Conservation (phyloP, 2,329 filamentous ascomycete genomes). For the Diaporthe aspalathi region DNA sequence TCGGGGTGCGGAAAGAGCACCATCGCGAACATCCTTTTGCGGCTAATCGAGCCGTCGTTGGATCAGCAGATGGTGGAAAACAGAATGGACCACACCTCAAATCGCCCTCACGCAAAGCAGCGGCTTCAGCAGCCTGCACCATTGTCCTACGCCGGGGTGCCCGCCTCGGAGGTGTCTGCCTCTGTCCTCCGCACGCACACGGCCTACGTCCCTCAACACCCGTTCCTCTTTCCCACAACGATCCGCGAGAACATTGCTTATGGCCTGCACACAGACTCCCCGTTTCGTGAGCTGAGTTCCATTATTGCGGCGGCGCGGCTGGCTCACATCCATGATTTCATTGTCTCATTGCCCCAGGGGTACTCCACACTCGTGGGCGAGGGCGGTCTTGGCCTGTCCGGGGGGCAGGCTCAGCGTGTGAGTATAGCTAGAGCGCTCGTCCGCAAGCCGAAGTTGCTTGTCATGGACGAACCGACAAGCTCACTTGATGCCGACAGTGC, state of each 20-base stretch:
- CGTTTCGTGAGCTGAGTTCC: constrained; percentile 57
- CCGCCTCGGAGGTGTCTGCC: constrained; percentile 70
- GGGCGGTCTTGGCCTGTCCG: constrained; percentile 78
- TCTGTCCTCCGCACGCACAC: constrained; percentile 69
- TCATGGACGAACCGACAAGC: constrained; percentile 89
- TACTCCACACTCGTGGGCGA: constrained; percentile 82
- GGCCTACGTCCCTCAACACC: constrained; percentile 76
- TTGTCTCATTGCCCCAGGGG: constrained; percentile 75
- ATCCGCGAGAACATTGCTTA: constrained; percentile 87
- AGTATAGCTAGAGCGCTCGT: constrained; percentile 84
- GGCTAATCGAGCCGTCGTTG: constrained; percentile 69
- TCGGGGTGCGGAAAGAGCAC: constrained; percentile 96
- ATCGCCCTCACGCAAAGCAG: too few relatives aligned
- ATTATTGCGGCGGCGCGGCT: constrained; percentile 64
- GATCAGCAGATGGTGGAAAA: too few relatives aligned
- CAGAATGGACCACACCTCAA: too few relatives aligned
- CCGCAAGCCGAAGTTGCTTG: constrained; percentile 75
- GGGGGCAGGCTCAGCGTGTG: constrained; percentile 85
- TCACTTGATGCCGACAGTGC: constrained; percentile 80
- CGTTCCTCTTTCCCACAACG: constrained; percentile 81
- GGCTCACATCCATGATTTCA: constrained; percentile 81
- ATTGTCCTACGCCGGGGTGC: constrained; percentile 68
- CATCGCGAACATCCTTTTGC: constrained; percentile 78
- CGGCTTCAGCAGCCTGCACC: constrained; percentile 46
- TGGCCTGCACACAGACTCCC: constrained; percentile 70